Evolutionary conservation across 75 land plant species (phyloP).

Genomic region (Cunninghamia lanceolata): DNA sequence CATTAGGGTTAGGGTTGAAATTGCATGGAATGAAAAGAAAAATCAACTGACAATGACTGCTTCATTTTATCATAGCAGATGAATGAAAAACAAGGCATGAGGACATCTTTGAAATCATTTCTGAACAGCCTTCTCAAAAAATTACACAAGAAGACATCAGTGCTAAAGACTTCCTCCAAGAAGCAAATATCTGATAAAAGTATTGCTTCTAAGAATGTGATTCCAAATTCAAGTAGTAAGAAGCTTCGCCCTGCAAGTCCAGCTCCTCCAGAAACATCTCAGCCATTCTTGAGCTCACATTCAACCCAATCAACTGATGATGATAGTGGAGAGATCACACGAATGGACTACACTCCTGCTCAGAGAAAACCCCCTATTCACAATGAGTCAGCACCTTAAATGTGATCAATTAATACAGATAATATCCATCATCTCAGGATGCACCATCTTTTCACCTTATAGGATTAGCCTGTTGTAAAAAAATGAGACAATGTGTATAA

Average conservation of each 20-base stretch:
- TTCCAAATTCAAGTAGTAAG: neutral
- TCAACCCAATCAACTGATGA: neutral
- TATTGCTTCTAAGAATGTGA: neutral
- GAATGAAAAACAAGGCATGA: neutral
- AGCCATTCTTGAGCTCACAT: neutral
- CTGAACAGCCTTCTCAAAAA: neutral
- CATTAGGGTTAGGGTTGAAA: constrained; percentile 2
- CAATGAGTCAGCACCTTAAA: neutral
- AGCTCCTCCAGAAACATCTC: neutral
- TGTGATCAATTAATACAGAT: neutral
- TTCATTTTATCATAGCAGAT: neutral
- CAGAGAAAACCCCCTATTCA: neutral
- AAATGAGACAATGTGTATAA: neutral
- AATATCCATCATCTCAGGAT: neutral
- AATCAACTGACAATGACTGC: neutral
- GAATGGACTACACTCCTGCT: neutral
- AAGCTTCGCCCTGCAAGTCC: neutral
- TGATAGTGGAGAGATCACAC: neutral
- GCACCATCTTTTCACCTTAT: neutral
- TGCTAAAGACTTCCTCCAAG: neutral
- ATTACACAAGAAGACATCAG: neutral
- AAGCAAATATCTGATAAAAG: neutral
- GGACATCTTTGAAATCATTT: neutral
- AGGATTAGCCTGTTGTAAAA: neutral
- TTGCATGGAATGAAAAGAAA: neutral